A percentile compares a stretch with the other conserved stretches of the same genome.
These are phyloP conservation scores for Sorghum bicolor DNA, from an alignment of 176 grass and related monocot species.

Conservation along the genomic window DNA sequence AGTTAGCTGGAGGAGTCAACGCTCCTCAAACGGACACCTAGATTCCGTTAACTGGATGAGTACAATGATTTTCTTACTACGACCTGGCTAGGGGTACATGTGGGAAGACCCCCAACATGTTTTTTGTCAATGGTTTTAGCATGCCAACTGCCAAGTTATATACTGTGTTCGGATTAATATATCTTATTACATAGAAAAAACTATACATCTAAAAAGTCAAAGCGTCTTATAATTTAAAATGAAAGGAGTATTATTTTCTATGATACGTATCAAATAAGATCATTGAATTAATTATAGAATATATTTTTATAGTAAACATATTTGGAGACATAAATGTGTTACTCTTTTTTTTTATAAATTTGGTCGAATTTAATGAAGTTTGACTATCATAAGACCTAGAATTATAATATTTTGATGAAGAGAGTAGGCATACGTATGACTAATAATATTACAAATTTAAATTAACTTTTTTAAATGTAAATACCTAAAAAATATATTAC, in stretches of 20 bases:
- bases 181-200: not conserved
- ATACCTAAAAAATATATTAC: not conserved
- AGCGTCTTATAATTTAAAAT: not conserved
- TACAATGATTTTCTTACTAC: not conserved
- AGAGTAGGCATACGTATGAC: not conserved
- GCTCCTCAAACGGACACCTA: constrained; percentile 56
- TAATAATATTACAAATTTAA: not conserved
- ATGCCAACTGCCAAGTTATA: not conserved
- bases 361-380: not conserved
- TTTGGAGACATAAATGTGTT: not conserved
- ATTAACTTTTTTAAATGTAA: not conserved
- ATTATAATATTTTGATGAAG: not conserved
- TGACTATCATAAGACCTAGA: not conserved
- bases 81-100: not conserved
- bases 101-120: not conserved
- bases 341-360: not conserved
- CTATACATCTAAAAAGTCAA: not conserved
- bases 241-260: not conserved
- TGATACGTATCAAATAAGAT: not conserved
- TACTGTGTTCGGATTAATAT: not conserved
- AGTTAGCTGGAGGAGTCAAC: constrained; percentile 49
- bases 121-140: too few relatives aligned
- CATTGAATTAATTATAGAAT: not conserved
- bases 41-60: constrained; percentile 33
- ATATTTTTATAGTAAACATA: not conserved